Evolutionary conservation across 352 stramenopile genomes (phyloP).

Genomic region (Phytopythium cucurbitacearum): DNA sequence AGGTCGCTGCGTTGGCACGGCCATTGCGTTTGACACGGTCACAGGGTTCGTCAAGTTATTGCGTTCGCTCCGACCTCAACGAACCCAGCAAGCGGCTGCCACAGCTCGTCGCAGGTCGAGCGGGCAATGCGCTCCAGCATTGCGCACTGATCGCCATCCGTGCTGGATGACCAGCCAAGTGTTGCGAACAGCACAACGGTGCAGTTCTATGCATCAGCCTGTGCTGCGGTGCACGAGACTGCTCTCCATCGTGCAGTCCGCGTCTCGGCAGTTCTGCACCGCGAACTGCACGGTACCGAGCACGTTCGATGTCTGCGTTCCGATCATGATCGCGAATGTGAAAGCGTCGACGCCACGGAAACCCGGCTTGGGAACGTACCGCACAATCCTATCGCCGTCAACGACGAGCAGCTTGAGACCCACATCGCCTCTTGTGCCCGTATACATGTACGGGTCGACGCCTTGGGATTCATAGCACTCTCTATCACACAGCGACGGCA

Average conservation of each 20-base stretch:
- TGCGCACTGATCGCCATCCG: not conserved
- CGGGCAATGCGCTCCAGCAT: no score
- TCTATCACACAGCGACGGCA: conserved; percentile 51
- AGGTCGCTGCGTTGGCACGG: no score
- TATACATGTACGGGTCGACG: conserved; percentile 59
- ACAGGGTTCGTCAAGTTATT: not conserved
- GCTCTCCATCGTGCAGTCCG: conserved; percentile 24
- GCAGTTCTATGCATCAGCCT: conserved; percentile 6
- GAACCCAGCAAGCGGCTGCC: no score
- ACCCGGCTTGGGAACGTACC: conserved; percentile 47
- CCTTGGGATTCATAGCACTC: conserved; percentile 34
- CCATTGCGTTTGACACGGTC: no score
- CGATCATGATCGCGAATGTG: conserved; percentile 53
- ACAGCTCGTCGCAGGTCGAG: no score
- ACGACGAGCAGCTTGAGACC: conserved; percentile 42
- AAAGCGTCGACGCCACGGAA: conserved; percentile 53
- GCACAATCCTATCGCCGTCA: conserved; percentile 34
- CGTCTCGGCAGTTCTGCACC: conserved; percentile 51
- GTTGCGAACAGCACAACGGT: not conserved
- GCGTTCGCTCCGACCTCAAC: not conserved
- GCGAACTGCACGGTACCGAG: conserved; percentile 51
- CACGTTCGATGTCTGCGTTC: conserved; percentile 33
- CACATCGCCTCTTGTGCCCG: conserved; percentile 38
- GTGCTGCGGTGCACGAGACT: conserved; percentile 20
- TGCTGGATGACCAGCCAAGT: not conserved